A percentile compares a stretch with the other conserved stretches of the same genome.
phyloP scores from a whole-genome alignment of 345 rosid genomes.

The Excoecaria cochinchinensis region DNA sequence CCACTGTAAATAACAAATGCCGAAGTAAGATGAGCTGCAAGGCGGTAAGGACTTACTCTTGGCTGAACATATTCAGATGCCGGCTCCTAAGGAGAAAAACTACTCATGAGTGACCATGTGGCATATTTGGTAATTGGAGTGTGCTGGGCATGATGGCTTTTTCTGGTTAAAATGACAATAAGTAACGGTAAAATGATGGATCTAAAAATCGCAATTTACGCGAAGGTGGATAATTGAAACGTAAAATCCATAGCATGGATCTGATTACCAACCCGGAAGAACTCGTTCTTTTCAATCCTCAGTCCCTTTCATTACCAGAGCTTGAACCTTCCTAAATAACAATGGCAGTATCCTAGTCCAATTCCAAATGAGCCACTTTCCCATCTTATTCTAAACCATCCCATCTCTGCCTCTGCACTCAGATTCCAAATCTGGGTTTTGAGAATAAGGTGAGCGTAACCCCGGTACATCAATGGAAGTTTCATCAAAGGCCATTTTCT shows the following conservation, averaged over 20 bases:
- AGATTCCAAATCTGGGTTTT: conserved; percentile 43
- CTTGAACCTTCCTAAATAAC: conserved; percentile 26
- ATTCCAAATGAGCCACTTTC: conserved; percentile 62
- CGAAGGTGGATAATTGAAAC: not conserved
- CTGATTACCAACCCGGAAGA: conserved; percentile 14
- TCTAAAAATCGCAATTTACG: not conserved
- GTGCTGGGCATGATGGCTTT: conserved; percentile 7
- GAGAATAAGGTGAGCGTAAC: conserved; percentile 59
- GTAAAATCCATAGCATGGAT: conserved; percentile 24
- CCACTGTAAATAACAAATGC: conserved; percentile 88
- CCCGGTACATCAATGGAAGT: not conserved
- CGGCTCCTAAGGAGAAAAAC: conserved; percentile 62
- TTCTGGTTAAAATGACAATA: not conserved
- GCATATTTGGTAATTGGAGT: not conserved
- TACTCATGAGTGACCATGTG: conserved; percentile 11
- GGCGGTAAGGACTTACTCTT: conserved; percentile 91
- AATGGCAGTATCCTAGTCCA: conserved; percentile 42
- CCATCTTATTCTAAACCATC: conserved; percentile 61
- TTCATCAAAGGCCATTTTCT: not conserved
- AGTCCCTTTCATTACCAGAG: not conserved
- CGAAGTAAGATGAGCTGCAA: conserved; percentile 93
- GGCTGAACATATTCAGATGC: conserved; percentile 81
- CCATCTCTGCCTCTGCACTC: conserved; percentile 62
- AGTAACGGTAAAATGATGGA: not conserved
- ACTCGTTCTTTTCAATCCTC: conserved; percentile 11